Evolutionary conservation across 108 stramenopile genomes (phyloP), one percentile per base, ranked within the genome.

Genomic region (Hondaea fermentalgiana): DNA sequence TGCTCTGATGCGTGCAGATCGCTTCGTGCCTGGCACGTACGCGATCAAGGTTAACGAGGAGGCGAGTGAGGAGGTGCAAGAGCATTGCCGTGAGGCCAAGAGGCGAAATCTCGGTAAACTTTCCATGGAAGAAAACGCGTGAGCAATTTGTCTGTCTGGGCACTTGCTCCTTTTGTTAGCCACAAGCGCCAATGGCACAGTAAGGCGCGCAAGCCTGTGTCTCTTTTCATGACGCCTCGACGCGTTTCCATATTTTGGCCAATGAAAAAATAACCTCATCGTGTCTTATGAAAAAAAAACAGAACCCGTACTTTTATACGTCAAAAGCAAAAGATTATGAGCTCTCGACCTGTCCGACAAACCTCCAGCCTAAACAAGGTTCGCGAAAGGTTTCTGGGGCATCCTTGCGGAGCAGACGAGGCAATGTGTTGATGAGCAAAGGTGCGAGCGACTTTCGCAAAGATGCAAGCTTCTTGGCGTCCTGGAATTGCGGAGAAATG

Each of bases 71-170:
- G 76, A 83, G 76, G 76, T 83, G 12, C 49, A 83, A 23, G 76
- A 53, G 45, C 19, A 45, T 23, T 83, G 45, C 49, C 76, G 51
- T 12, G 51, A 53, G 49, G n/a, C 19, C 25, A 83, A 83, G n/a
- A 12, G 45, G 19, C 76, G 76, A 3, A 83, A 53, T 4, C 28
- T 83, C 23, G 76, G 76, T 23, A 83, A 53, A 23, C n/a, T 83
- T 8, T 83, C 76, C 28, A 53, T 83, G 76, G 76, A 83, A 83
- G 76, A 83, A 45, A 53, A 83, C 76, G 51, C 45, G 44, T 83
- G 49, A 16, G 16, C 55, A 57, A 8, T 16, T 57, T 57, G 35
- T 35, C 35, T 35, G 35, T 35, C 0, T 35, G 35, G 35, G 35
- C 35, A 35, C 35, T 35, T 35, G 35, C 0, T 35, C 35, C 35